phyloP scores from a whole-genome alignment of 1,284 basidiomycete genomes.

The Fomitopsis betulina region DNA sequence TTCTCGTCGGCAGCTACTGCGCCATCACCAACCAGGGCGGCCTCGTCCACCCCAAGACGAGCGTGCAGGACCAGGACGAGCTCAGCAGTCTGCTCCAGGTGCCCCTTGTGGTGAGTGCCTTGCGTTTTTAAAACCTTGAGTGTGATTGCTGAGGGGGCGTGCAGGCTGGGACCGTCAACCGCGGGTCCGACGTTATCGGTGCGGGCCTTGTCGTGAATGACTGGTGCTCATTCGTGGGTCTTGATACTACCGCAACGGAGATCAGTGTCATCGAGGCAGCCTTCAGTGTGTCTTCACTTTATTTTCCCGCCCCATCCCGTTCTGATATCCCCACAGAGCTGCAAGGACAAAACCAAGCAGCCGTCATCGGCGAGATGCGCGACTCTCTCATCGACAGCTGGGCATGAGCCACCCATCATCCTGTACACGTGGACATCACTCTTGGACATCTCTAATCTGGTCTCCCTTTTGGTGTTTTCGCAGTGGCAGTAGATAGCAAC shows the following conservation, averaged over 20 bases:
- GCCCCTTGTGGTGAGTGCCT: conserved; percentile 79
- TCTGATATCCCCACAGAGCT: conserved; percentile 53
- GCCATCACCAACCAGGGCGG: conserved; percentile 96
- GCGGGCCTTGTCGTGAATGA: conserved; percentile 98
- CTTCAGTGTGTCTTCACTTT: conserved; percentile 68
- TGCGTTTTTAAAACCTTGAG: background rate
- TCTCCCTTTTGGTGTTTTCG: background rate
- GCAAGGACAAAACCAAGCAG: conserved; percentile 82
- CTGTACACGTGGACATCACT: background rate
- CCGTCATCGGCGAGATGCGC: conserved; percentile 92
- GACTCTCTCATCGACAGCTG: conserved; percentile 93
- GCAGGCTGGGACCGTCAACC: conserved; percentile 95
- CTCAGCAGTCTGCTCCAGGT: conserved; percentile 92
- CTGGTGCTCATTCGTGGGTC: conserved; percentile 96
- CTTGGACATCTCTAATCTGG: background rate
- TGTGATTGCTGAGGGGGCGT: background rate
- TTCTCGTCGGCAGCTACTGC: conserved; percentile 95
- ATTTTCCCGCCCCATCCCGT: background rate
- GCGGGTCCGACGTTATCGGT: conserved; percentile 96
- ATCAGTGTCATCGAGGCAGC: conserved; percentile 97
- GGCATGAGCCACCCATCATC: conserved; percentile 49
- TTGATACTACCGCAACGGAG: conserved; percentile 97
- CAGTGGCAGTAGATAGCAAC: background rate
- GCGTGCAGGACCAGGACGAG: conserved; percentile 96
- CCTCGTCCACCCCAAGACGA: conserved; percentile 96